phyloP scores from a whole-genome alignment of 345 rosid genomes.

The Angophora floribunda region DNA sequence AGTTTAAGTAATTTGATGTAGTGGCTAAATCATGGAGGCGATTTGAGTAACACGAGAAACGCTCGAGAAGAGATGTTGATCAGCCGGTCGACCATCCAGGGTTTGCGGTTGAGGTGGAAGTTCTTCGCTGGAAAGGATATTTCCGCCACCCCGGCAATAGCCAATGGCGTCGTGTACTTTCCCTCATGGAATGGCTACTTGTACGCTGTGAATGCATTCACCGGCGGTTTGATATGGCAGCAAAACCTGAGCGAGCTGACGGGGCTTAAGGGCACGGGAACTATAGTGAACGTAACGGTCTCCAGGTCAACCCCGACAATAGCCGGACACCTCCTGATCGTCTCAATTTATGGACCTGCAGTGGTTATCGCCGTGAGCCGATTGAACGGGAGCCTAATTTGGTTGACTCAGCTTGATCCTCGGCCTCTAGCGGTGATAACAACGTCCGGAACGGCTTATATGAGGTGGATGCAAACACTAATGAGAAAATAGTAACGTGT shows the following conservation, averaged over 20 bases:
- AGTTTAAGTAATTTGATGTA: not conserved
- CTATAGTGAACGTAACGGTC: slow-evolving; percentile 9
- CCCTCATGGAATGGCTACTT: slow-evolving; percentile 48
- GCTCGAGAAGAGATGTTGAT: slow-evolving; percentile 12
- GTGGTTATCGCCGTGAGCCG: slow-evolving; percentile 25
- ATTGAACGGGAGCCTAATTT: slow-evolving; percentile 20
- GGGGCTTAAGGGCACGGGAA: slow-evolving; percentile 17
- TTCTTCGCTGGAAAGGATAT: slow-evolving; percentile 40
- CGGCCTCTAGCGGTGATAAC: slow-evolving; percentile 22
- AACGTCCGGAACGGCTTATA: slow-evolving; percentile 27
- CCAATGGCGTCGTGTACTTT: slow-evolving; percentile 25
- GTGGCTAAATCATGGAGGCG: slow-evolving; percentile 42
- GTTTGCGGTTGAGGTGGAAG: slow-evolving; percentile 21
- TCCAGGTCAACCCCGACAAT: slow-evolving; percentile 39
- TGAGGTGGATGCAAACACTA: slow-evolving; percentile 9
- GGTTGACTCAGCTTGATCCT: slow-evolving; percentile 24
- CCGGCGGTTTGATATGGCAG: slow-evolving; percentile 34
- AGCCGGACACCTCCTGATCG: slow-evolving; percentile 12
- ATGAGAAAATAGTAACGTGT: not conserved
- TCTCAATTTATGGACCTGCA: slow-evolving; percentile 35
- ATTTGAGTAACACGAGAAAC: slow-evolving; percentile 15
- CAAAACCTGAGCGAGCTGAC: slow-evolving; percentile 27
- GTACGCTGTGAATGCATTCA: slow-evolving; percentile 35
- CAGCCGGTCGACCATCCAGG: slow-evolving; percentile 5
- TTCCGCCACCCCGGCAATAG: slow-evolving; percentile 34